Percentiles rank a stretch among this genome's conserved stretches.
Conservation (phyloP, 441 rosid species). For the Isatis lusitanica region DNA sequence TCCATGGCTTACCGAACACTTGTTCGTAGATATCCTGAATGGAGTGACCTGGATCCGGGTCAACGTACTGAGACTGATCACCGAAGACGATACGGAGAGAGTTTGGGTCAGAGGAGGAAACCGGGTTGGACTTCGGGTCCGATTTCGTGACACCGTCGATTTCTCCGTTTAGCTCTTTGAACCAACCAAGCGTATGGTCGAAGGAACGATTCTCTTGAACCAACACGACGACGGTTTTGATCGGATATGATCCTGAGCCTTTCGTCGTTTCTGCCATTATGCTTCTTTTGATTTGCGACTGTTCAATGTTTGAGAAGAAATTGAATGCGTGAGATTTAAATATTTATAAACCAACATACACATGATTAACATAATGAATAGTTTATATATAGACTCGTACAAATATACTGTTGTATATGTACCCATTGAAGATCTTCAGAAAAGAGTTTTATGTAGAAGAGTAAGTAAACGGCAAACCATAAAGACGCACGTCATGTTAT, state of each 20-base stretch:
- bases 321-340: neutral
- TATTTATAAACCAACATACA: neutral
- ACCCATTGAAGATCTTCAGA: constrained; percentile 3
- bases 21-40: constrained; percentile 88
- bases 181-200: constrained; percentile 87
- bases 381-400: neutral
- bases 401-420: neutral
- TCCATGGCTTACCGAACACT: constrained; percentile 73
- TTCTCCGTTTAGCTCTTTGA: constrained; percentile 64
- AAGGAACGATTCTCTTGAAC: constrained; percentile 93
- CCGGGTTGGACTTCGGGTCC: constrained; percentile 56
- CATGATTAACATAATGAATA: neutral
- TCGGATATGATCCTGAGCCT: constrained; percentile 43
- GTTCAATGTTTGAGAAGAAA: constrained; percentile 14
- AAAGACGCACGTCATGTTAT: constrained; percentile 9
- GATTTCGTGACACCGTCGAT: constrained; percentile 71
- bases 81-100: constrained; percentile 45
- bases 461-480: constrained; percentile 11
- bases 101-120: constrained; percentile 49
- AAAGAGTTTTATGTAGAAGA: constrained; percentile 10
- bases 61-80: constrained; percentile 60
- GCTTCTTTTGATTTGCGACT: neutral
- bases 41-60: constrained; percentile 88
- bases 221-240: constrained; percentile 76
- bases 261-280: constrained; percentile 29